phyloP scores from a whole-genome alignment of 139 green algal species.

The Chlamydomonas schloesseri region DNA sequence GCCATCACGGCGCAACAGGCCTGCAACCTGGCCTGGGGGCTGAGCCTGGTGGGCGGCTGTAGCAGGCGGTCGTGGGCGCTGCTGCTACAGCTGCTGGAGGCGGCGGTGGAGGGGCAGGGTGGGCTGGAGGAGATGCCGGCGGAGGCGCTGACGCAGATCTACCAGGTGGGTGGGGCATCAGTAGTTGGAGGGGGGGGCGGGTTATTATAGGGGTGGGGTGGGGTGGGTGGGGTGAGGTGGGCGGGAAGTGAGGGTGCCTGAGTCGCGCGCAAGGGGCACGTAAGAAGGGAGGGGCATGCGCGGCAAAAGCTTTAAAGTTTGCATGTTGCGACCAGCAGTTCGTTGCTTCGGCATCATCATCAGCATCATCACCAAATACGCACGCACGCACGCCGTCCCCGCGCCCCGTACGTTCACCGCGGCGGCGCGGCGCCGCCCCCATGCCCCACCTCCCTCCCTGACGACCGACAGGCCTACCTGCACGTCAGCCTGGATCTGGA shows the following conservation, averaged over 20 bases:
- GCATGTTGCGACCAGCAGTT: too few relatives aligned
- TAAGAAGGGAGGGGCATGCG: too few relatives aligned
- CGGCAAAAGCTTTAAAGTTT: too few relatives aligned
- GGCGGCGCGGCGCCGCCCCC: not conserved
- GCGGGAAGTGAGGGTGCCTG: too few relatives aligned
- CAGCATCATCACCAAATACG: too few relatives aligned
- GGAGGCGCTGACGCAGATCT: constrained; percentile 71
- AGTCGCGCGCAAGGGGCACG: too few relatives aligned
- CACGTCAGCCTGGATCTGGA: constrained; percentile 20
- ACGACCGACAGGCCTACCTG: constrained; percentile 40
- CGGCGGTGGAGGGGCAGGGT: constrained; percentile 23
- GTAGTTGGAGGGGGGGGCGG: too few relatives aligned
- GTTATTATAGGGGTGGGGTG: too few relatives aligned
- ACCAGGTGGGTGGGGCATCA: constrained; percentile 17
- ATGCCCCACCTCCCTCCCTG: not conserved
- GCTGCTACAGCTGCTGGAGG: constrained; percentile 40
- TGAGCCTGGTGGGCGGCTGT: constrained; percentile 59
- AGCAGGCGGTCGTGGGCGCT: constrained; percentile 30
- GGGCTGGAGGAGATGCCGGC: constrained; percentile 52
- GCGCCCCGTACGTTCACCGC: too few relatives aligned
- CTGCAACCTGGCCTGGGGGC: constrained; percentile 70
- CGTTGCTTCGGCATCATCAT: too few relatives aligned
- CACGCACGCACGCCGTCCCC: too few relatives aligned
- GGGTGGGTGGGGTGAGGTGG: not conserved
- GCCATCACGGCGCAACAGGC: constrained; percentile 69